Evolutionary conservation across 2,329 filamentous ascomycete species (phyloP).

Genomic region (Lomentospora prolificans): DNA sequence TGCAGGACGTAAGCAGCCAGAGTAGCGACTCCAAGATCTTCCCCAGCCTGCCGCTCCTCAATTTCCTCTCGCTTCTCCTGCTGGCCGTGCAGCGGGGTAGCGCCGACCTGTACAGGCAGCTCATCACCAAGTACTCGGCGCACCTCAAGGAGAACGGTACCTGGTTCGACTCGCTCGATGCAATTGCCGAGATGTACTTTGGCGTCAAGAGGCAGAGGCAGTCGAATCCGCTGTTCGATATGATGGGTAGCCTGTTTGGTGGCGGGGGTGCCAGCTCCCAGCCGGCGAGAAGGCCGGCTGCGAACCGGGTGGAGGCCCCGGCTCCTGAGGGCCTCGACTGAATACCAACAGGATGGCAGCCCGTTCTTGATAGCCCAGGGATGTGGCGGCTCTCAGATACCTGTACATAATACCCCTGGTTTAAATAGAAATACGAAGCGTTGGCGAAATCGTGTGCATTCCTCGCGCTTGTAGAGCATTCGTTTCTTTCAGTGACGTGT

Average conservation of each 20-base stretch:
- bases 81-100: conserved; percentile 72
- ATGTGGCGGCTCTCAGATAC: not conserved
- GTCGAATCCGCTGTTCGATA: conserved; percentile 88
- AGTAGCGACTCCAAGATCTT: conserved; percentile 71
- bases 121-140: conserved; percentile 69
- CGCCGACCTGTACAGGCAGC: conserved; percentile 69
- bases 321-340: conserved; percentile 52
- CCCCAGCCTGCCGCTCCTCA: conserved; percentile 84
- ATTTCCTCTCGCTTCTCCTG: conserved; percentile 80
- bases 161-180: conserved; percentile 76
- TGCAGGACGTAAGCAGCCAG: conserved; percentile 71
- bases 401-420: conserved; percentile 6
- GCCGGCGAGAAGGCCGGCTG: conserved; percentile 26
- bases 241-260: conserved; percentile 94
- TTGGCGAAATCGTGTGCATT: not conserved
- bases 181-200: conserved; percentile 96
- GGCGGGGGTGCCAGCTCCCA: not conserved
- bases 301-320: conserved; percentile 37
- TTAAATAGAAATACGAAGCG: not conserved
- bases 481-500: conserved; percentile 1
- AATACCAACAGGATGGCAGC: conserved; percentile 10
- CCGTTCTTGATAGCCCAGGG: not conserved
- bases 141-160: conserved; percentile 67
- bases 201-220: conserved; percentile 79
- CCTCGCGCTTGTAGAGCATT: not conserved